phyloP scores from a whole-genome alignment of 148 eudicot genomes.

The Drosera capensis region DNA sequence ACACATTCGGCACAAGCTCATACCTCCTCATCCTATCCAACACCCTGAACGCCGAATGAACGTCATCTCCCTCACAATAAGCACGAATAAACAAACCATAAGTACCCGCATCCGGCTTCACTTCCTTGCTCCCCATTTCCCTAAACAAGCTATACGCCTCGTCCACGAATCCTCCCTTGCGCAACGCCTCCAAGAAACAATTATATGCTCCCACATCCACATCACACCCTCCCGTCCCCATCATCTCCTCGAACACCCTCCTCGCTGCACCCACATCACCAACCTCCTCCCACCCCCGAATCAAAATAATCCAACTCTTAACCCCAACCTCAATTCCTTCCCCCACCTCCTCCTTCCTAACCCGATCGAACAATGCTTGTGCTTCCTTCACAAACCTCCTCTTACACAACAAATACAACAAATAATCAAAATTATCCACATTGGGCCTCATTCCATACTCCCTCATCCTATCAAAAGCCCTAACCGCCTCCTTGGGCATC shows the following conservation, averaged over 20 bases:
- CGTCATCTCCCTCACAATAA: slow-evolving; percentile 40
- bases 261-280: slow-evolving; percentile 26
- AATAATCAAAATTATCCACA: slow-evolving; percentile 42
- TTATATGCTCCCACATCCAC: slow-evolving; percentile 69
- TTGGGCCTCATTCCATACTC: slow-evolving; percentile 48
- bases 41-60: slow-evolving; percentile 47
- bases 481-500: slow-evolving; percentile 55
- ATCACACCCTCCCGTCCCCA: slow-evolving; percentile 35
- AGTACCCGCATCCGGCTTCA: slow-evolving; percentile 54
- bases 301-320: slow-evolving; percentile 56
- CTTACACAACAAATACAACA: slow-evolving; percentile 48
- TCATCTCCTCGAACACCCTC: slow-evolving; percentile 72
- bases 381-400: slow-evolving; percentile 43
- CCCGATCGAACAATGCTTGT: slow-evolving; percentile 57
- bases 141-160: slow-evolving; percentile 49
- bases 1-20: slow-evolving; percentile 54
- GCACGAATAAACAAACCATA: slow-evolving; percentile 69
- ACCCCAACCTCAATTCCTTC: slow-evolving; percentile 17
- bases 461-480: slow-evolving; percentile 49
- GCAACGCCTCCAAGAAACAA: slow-evolving; percentile 48
- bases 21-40: slow-evolving; percentile 67
- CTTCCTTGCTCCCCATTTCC: slow-evolving; percentile 36
- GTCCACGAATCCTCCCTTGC: slow-evolving; percentile 46
- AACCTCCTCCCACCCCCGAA: slow-evolving; percentile 55
- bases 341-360: no score